Conservation (phyloP, 257 asterid species). For the Solanum appendiculatum region DNA sequence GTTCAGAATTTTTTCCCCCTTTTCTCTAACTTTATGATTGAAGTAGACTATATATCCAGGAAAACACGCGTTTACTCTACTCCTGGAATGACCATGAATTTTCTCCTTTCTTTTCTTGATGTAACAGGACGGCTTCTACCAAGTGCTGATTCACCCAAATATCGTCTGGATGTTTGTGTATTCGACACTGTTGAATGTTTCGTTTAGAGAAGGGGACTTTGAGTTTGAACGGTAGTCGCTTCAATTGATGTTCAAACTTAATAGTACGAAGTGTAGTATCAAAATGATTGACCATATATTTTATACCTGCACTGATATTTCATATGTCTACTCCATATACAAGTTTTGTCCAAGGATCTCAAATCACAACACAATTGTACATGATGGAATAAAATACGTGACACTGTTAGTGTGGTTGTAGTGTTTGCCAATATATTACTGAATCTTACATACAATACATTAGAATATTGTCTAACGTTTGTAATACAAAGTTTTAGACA, state of each 20-base stretch:
- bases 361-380: not conserved
- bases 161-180: not conserved
- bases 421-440: too few relatives aligned
- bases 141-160: conserved; percentile 12
- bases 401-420: too few relatives aligned
- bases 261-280: not conserved
- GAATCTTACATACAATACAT: too few relatives aligned
- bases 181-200: not conserved
- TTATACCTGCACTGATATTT: not conserved
- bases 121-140: conserved; percentile 31
- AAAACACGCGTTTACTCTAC: not conserved
- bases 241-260: not conserved
- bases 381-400: not conserved
- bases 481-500: not conserved
- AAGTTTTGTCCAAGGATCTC: not conserved
- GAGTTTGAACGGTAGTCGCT: not conserved
- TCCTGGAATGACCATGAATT: not conserved
- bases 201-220: not conserved
- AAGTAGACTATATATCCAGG: not conserved
- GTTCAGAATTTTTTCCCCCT: not conserved
- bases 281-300: not conserved
- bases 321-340: not conserved
- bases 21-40: not conserved
- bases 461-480: too few relatives aligned
- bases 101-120: not conserved